phyloP scores from a whole-genome alignment of 495 filamentous ascomycete species.

The Penicilliopsis zonata region DNA sequence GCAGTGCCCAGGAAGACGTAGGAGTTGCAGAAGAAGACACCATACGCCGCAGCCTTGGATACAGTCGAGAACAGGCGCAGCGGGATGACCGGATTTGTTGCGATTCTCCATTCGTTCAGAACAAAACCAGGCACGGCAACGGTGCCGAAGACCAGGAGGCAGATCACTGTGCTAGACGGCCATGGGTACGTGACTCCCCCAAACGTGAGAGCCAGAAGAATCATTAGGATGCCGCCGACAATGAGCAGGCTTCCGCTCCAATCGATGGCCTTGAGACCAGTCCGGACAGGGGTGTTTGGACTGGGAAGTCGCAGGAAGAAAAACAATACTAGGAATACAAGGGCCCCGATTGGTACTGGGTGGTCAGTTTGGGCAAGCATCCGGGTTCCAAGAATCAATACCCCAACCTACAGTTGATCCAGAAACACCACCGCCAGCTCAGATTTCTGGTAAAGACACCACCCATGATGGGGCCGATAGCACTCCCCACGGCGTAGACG shows the following conservation, averaged over 20 bases:
- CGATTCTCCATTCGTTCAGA: conserved; percentile 53
- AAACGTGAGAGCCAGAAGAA: conserved; percentile 58
- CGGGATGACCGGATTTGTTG: conserved; percentile 11
- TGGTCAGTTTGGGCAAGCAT: background rate
- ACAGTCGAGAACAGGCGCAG: conserved; percentile 9
- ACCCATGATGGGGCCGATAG: conserved; percentile 13
- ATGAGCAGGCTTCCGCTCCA: conserved; percentile 54
- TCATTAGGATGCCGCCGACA: conserved; percentile 54
- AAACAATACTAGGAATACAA: conserved; percentile 47
- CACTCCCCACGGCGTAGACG: conserved; percentile 23
- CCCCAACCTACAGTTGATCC: conserved; percentile 11
- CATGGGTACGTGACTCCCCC: conserved; percentile 57
- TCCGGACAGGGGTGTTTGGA: conserved; percentile 50
- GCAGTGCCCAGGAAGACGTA: conserved; percentile 31
- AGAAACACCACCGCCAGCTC: conserved; percentile 9
- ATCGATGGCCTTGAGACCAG: conserved; percentile 60
- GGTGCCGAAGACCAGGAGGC: conserved; percentile 58
- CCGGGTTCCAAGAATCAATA: conserved; percentile 1
- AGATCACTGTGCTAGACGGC: conserved; percentile 53
- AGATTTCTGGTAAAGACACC: conserved; percentile 6
- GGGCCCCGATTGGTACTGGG: conserved; percentile 47
- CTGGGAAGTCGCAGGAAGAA: conserved; percentile 61
- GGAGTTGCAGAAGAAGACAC: conserved; percentile 25
- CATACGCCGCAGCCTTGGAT: conserved; percentile 34
- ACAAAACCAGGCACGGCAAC: conserved; percentile 45